Percentiles rank a stretch among this genome's conserved stretches.
phyloP scores from a whole-genome alignment of 345 rosid species.

The Eucalyptus regnans region DNA sequence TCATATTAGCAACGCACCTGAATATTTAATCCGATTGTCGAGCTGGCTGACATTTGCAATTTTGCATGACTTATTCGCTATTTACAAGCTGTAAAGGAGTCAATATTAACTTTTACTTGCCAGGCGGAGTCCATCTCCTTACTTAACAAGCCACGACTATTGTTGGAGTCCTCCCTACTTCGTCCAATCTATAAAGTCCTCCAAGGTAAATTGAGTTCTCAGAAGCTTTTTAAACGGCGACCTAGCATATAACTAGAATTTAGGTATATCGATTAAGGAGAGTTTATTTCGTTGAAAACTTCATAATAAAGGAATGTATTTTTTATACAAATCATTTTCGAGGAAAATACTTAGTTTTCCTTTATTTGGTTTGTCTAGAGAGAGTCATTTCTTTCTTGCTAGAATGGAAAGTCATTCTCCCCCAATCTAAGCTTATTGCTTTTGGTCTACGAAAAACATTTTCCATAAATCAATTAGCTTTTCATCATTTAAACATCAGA shows the following conservation, averaged over 20 bases:
- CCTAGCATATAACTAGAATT: background rate
- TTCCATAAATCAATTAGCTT: background rate
- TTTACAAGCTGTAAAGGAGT: background rate
- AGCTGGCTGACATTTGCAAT: background rate
- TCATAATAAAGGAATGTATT: background rate
- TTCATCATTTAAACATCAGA: background rate
- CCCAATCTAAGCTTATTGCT: background rate
- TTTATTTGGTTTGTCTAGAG: background rate
- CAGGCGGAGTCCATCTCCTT: background rate
- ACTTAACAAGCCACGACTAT: background rate
- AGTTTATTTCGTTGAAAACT: background rate
- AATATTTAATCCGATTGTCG: background rate
- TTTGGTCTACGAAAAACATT: accelerated
- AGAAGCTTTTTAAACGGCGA: background rate
- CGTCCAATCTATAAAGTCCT: background rate
- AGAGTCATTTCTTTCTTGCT: background rate
- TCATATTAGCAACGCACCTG: background rate
- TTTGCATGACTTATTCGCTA: background rate
- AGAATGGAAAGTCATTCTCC: background rate
- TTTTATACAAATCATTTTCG: background rate
- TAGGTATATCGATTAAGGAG: background rate
- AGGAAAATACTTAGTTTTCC: background rate
- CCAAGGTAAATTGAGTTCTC: background rate
- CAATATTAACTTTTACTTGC: background rate
- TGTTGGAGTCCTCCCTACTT: background rate